phyloP scores from a whole-genome alignment of 495 filamentous ascomycete genomes.

The Penicillium malachiteum region DNA sequence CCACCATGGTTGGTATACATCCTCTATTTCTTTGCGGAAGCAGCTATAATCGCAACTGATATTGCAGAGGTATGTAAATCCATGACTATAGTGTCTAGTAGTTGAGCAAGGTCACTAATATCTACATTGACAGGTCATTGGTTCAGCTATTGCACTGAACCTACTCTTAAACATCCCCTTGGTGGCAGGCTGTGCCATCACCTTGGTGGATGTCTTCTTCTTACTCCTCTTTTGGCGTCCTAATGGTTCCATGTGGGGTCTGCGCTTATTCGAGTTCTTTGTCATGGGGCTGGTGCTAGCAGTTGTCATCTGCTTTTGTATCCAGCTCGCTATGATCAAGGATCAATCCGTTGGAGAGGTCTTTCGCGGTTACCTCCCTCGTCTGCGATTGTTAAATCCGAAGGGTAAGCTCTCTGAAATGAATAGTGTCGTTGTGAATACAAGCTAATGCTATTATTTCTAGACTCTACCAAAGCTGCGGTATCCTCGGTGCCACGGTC shows the following conservation, averaged over 20 bases:
- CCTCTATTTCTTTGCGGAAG: slow-evolving; percentile 74
- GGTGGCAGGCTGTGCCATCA: slow-evolving; percentile 83
- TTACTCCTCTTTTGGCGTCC: slow-evolving; percentile 86
- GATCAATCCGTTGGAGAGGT: slow-evolving; percentile 70
- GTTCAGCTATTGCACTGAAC: slow-evolving; percentile 88
- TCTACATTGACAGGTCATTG: slow-evolving; percentile 63
- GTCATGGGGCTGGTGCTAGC: slow-evolving; percentile 77
- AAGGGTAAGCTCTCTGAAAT: slow-evolving; percentile 47
- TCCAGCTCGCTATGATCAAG: slow-evolving; percentile 78
- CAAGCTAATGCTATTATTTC: too few relatives aligned
- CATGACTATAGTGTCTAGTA: background rate
- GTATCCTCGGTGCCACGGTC: slow-evolving; percentile 89
- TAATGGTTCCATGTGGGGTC: slow-evolving; percentile 65
- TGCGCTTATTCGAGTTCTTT: slow-evolving; percentile 78
- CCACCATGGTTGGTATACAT: slow-evolving; percentile 74
- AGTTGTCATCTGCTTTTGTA: slow-evolving; percentile 88
- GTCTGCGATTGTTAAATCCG: slow-evolving; percentile 64
- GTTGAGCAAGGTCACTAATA: background rate
- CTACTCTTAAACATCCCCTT: slow-evolving; percentile 77
- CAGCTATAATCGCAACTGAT: slow-evolving; percentile 83
- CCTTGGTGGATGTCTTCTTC: slow-evolving; percentile 78
- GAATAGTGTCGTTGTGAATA: too few relatives aligned
- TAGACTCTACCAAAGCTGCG: slow-evolving; percentile 85
- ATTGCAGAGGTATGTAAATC: slow-evolving; percentile 68
- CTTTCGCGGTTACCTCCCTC: slow-evolving; percentile 81